Base-by-base conservation (phyloP, 164 flowering plant species). In the Chloranthus sessilifolius region DNA sequence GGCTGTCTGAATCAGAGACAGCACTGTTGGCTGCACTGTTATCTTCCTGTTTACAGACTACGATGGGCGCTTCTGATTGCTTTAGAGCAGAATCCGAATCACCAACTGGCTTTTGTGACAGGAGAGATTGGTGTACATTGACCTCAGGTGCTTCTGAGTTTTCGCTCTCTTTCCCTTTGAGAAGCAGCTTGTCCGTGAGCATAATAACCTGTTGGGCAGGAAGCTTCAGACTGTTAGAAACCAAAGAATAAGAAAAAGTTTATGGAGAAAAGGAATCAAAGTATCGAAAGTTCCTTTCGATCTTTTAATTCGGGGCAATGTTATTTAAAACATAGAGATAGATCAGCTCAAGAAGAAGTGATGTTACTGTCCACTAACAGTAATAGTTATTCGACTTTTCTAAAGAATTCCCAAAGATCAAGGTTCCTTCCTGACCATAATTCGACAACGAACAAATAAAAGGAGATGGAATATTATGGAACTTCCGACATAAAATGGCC, bases 1-100 rank as follows among this genome's bases (percentile, higher is more conserved):
- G 78, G 62, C 85, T 79, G 21, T 77, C 82, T 16, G 87, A 75
- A 60, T 80, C 85, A 24, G 74, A 62, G 7, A 73, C 74, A 25
- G 72, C 81, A 43, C 85, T 79, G 59, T 60, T 79, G 6, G 68
- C 69, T 0, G 90, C 81, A 41, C 76, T 72, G 22, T 71, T 60
- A 45, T 80, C 81, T 60, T 63, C 68, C 29, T 69, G 82, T 39
- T 78, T 79, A 37, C 61, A 62, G 8, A 60, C 70, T 38, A 59
- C 43, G 5, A 25, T 33, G 4, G 80, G 52, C 23, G 45, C 73
- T 29, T 43, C 63, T 10, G 69, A 68, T 29, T 34, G 61, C 46
- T 64, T 73, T 43, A 33, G 59, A 34, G 57, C 69, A 1, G 80
- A 61, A 43, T 28, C 52, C 2, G 72, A 38, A 43, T 59, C 65